Conservation (phyloP, 495 filamentous ascomycete genomes). For the Aspergillus sparsus region DNA sequence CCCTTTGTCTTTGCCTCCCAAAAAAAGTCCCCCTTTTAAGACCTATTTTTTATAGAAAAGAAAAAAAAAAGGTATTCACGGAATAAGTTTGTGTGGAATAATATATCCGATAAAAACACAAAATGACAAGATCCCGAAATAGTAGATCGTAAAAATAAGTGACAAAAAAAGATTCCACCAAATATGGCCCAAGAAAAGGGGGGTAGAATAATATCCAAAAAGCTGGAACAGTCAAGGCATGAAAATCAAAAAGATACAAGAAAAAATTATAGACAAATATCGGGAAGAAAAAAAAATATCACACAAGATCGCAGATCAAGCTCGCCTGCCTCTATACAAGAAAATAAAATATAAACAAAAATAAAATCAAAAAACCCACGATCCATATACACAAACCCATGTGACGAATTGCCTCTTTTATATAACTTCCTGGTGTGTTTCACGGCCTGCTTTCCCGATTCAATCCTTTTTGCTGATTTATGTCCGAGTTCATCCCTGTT, state of each 20-base stretch:
- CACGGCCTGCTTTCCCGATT: conserved; percentile 14
- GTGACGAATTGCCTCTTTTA: neutral
- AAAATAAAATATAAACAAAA: conserved; percentile 11
- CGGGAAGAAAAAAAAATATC: conserved; percentile 8
- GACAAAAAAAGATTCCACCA: neutral
- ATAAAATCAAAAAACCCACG: conserved; percentile 1
- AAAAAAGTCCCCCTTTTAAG: too few relatives aligned
- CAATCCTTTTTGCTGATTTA: conserved; percentile 11
- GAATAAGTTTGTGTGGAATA: neutral
- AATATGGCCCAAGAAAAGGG: neutral
- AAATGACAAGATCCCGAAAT: conserved; percentile 5
- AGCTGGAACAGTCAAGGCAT: neutral
- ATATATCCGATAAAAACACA: conserved; percentile 7
- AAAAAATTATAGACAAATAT: conserved; percentile 12
- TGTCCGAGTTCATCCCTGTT: neutral
- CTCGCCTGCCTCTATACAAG: conserved; percentile 12
- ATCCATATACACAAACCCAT: conserved; percentile 11
- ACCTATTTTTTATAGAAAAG: conserved; percentile 1
- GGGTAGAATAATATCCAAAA: conserved; percentile 1
- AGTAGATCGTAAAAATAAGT: neutral
- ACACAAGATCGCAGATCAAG: conserved; percentile 5
- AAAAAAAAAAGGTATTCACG: neutral
- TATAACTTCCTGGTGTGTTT: conserved; percentile 8
- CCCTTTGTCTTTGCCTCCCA: too few relatives aligned
- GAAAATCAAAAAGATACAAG: conserved; percentile 6